phyloP scores from a whole-genome alignment of 2,329 filamentous ascomycete genomes.

The Arthroderma uncinatum region DNA sequence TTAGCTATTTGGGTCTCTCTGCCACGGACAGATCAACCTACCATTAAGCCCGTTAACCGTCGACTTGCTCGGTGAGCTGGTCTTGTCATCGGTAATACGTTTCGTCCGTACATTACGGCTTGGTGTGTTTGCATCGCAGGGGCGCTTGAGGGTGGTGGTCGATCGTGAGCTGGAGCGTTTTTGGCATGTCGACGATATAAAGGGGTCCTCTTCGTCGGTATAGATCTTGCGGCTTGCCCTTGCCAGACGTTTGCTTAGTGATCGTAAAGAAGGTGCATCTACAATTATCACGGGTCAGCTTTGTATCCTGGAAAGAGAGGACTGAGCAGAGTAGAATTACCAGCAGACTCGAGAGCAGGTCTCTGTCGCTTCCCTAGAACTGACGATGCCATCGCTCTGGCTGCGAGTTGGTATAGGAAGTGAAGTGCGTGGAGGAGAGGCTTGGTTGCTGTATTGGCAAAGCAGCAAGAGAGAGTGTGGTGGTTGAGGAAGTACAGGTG shows the following conservation, averaged over 20 bases:
- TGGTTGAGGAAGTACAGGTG: slow-evolving; percentile 14
- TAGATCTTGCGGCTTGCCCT: slow-evolving; percentile 33
- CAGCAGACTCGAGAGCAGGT: slow-evolving; percentile 25
- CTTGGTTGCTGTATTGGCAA: slow-evolving; percentile 14
- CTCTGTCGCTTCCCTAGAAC: slow-evolving; percentile 18
- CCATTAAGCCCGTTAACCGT: slow-evolving; percentile 33
- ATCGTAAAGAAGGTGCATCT: slow-evolving; percentile 24
- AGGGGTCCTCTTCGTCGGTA: slow-evolving; percentile 22
- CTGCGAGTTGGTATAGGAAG: slow-evolving; percentile 17
- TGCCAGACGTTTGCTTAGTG: slow-evolving; percentile 39
- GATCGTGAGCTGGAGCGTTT: slow-evolving; percentile 30
- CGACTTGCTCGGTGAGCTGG: slow-evolving; percentile 37
- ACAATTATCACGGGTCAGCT: slow-evolving; percentile 13
- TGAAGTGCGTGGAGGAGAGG: slow-evolving; percentile 17
- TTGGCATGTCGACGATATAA: slow-evolving; percentile 21
- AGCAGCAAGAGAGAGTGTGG: slow-evolving; percentile 18
- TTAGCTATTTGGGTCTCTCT: not conserved
- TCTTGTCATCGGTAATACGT: slow-evolving; percentile 35
- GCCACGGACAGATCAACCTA: slow-evolving; percentile 15
- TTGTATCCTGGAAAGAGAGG: slow-evolving; percentile 14
- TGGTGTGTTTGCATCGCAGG: slow-evolving; percentile 15
- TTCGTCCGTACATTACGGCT: slow-evolving; percentile 37
- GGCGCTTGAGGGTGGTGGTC: slow-evolving; percentile 18
- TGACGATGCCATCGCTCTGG: slow-evolving; percentile 26
- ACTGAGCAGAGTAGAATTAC: slow-evolving; percentile 23